A percentile compares a stretch with the other conserved stretches of the same genome.
Conservation (phyloP, 306 rosid species). For the Vicia sativa region DNA sequence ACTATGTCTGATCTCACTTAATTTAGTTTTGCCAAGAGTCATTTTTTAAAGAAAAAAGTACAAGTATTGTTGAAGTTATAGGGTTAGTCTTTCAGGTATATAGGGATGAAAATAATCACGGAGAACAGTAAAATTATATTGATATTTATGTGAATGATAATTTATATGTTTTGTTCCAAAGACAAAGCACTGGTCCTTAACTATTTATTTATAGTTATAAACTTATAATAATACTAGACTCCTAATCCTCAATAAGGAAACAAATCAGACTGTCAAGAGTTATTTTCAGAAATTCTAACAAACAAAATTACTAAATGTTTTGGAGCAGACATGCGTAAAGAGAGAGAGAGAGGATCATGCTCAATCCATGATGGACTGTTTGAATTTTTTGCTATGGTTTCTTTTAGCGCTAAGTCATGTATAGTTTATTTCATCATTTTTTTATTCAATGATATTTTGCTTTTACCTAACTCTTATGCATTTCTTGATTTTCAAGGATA, state of each 20-base stretch:
- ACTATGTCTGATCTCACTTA: slow-evolving; percentile 19
- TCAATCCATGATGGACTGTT: slow-evolving; percentile 16
- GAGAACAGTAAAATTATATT: not conserved
- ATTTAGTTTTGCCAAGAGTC: slow-evolving; percentile 24
- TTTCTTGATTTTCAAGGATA: slow-evolving; percentile 60
- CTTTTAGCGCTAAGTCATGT: slow-evolving; percentile 25
- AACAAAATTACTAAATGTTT: slow-evolving; percentile 18
- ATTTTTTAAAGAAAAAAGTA: slow-evolving; percentile 19
- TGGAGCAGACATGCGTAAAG: slow-evolving; percentile 11
- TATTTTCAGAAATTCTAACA: slow-evolving; percentile 15
- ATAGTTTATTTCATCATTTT: slow-evolving; percentile 29
- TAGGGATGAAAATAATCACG: not conserved
- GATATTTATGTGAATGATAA: slow-evolving; percentile 9
- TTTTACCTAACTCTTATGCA: slow-evolving; percentile 36
- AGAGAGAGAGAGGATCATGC: slow-evolving; percentile 30
- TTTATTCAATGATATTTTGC: slow-evolving; percentile 18
- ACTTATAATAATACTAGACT: slow-evolving; percentile 10
- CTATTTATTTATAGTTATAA: slow-evolving; percentile 1
- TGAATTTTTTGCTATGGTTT: slow-evolving; percentile 17
- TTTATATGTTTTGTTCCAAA: slow-evolving; percentile 4
- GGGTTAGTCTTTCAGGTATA: slow-evolving; percentile 10
- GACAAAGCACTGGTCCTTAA: not conserved
- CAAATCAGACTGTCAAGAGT: slow-evolving; percentile 12
- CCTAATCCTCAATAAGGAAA: not conserved
- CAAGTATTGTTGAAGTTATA: not conserved